Percentiles rank a stretch among this genome's conserved stretches.
phyloP scores from a whole-genome alignment of 208 protist species.

The Trichomonas gallinae region DNA sequence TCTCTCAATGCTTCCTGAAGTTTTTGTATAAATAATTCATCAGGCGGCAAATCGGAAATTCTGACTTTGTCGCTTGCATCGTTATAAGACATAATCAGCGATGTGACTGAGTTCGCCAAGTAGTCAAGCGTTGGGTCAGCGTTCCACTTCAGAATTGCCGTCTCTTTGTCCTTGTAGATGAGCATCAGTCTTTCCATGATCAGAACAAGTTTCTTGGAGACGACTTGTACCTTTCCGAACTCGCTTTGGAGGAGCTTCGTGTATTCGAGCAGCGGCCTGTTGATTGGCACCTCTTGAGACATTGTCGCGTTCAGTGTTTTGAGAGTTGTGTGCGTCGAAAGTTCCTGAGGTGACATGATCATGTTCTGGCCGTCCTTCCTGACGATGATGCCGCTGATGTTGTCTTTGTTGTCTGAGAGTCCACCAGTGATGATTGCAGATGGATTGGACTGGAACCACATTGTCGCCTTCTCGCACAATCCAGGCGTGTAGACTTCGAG shows the following conservation, averaged over 20 bases:
- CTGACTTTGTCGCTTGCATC: not conserved
- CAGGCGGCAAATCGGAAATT: not conserved
- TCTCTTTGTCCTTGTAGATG: not conserved
- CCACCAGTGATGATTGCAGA: conserved; percentile 19
- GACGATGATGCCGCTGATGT: conserved; percentile 25
- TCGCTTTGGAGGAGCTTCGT: not conserved
- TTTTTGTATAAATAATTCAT: not conserved
- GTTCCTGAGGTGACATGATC: conserved; percentile 22
- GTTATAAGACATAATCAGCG: conserved; percentile 19
- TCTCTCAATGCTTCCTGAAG: not conserved
- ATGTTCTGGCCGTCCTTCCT: conserved; percentile 12
- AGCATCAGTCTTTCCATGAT: not conserved
- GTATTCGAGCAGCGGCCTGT: not conserved
- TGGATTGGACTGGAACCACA: conserved; percentile 27
- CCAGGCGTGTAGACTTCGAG: conserved; percentile 16
- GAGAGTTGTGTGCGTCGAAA: not conserved
- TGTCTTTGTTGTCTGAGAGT: not conserved
- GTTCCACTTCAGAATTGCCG: conserved; percentile 22
- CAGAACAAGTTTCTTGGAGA: not conserved
- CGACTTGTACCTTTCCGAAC: not conserved
- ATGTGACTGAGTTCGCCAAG: conserved; percentile 20
- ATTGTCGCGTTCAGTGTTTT: not conserved
- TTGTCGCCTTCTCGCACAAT: conserved; percentile 27
- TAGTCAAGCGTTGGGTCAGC: conserved; percentile 24
- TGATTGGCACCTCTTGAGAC: not conserved